Evolutionary conservation across 768 basidiomycete genomes (phyloP).

Genomic region (Auricularia sp.): DNA sequence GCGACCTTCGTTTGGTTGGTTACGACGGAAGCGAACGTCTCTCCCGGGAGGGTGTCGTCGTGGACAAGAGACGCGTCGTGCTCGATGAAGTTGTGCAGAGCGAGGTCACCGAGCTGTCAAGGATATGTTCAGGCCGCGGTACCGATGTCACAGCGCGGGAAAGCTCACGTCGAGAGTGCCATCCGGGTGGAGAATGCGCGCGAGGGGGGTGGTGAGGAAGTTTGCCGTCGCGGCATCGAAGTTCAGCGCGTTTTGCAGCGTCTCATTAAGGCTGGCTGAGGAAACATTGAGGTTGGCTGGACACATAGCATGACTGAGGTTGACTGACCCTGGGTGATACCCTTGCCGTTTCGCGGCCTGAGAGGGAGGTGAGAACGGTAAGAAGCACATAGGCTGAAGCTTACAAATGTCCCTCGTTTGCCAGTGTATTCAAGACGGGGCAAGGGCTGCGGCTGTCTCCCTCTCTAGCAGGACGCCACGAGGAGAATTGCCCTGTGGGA

Average conservation of each 20-base stretch:
- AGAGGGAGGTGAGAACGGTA: not conserved
- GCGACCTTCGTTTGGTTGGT: not conserved
- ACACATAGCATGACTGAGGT: not conserved
- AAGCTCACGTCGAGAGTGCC: not conserved
- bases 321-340: not conserved
- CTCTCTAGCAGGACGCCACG: not conserved
- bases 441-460: not conserved
- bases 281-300: not conserved
- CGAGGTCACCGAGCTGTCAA: constrained; percentile 16
- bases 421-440: not conserved
- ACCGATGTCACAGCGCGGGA: not conserved
- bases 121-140: not conserved
- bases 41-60: constrained; percentile 13
- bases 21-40: constrained; percentile 13
- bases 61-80: constrained; percentile 22
- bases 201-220: not conserved
- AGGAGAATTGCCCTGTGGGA: not conserved
- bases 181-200: not conserved
- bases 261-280: not conserved
- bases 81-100: constrained; percentile 20
- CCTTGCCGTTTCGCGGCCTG: not conserved
- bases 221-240: not conserved
- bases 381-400: not conserved
- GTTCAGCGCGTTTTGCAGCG: not conserved
- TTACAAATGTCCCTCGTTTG: not conserved